Percentiles rank a stretch among this genome's conserved stretches.
phyloP scores from a whole-genome alignment of 2,329 filamentous ascomycete species.

The Phialophora verrucosa region DNA sequence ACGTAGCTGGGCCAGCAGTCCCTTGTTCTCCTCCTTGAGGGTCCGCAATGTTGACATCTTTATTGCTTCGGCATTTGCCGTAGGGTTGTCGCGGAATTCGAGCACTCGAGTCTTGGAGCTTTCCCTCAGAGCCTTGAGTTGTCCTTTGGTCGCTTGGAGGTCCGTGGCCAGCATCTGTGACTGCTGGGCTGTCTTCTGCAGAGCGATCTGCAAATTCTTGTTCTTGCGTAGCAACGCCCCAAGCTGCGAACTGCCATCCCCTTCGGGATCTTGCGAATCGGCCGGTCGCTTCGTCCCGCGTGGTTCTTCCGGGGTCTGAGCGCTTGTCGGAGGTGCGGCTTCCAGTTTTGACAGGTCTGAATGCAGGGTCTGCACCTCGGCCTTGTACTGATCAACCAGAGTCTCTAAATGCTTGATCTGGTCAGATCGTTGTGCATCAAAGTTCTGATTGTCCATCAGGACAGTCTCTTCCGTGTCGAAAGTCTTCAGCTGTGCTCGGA shows the following conservation, averaged over 20 bases:
- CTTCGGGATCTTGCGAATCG: slow-evolving; percentile 49
- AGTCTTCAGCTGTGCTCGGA: slow-evolving; percentile 87
- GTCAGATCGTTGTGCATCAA: slow-evolving; percentile 70
- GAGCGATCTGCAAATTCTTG: slow-evolving; percentile 79
- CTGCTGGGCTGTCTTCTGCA: slow-evolving; percentile 71
- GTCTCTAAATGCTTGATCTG: slow-evolving; percentile 81
- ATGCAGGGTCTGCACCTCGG: slow-evolving; percentile 76
- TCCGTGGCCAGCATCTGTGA: slow-evolving; percentile 76
- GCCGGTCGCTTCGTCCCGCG: slow-evolving; percentile 68
- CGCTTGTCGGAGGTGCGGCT: slow-evolving; percentile 43
- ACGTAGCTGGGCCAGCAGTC: slow-evolving; percentile 75
- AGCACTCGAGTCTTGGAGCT: slow-evolving; percentile 80
- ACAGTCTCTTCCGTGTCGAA: slow-evolving; percentile 88
- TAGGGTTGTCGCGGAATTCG: slow-evolving; percentile 89
- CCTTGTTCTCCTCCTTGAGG: slow-evolving; percentile 81
- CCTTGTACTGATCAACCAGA: slow-evolving; percentile 85
- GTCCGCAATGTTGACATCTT: slow-evolving; percentile 79
- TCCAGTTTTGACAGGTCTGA: slow-evolving; percentile 74
- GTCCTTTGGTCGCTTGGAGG: slow-evolving; percentile 71
- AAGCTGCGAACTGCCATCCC: slow-evolving; percentile 70
- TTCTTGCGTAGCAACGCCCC: slow-evolving; percentile 88
- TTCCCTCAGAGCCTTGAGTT: slow-evolving; percentile 70
- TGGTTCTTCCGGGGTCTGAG: slow-evolving; percentile 49
- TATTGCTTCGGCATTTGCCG: slow-evolving; percentile 80
- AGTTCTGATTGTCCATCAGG: slow-evolving; percentile 73